These are phyloP conservation scores for Arabis alpina DNA, from an alignment of 345 rosid species.

Conservation along the genomic window DNA sequence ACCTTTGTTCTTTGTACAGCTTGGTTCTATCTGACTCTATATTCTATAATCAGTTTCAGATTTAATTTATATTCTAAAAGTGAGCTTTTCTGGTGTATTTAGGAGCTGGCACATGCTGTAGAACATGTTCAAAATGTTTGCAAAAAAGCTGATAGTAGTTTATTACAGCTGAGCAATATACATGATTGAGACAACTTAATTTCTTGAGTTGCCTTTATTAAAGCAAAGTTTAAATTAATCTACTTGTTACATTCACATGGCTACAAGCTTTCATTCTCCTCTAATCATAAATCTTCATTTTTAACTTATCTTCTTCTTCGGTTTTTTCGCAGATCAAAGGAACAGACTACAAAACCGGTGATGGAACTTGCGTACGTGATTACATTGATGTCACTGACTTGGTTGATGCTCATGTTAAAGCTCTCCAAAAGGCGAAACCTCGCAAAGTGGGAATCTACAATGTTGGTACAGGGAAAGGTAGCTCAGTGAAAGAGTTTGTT, in stretches of 20 bases:
- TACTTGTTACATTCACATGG: constrained; percentile 40
- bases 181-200: constrained; percentile 35
- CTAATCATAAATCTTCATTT: constrained; percentile 24
- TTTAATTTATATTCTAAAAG: neutral
- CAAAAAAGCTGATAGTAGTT: constrained; percentile 26
- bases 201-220: constrained; percentile 23
- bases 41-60: constrained; percentile 18
- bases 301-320: constrained; percentile 3
- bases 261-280: constrained; percentile 11
- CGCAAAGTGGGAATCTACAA: constrained; percentile 63
- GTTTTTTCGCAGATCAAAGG: constrained; percentile 52
- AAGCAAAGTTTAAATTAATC: constrained; percentile 19
- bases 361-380: constrained; percentile 65
- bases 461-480: constrained; percentile 69
- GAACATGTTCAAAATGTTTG: constrained; percentile 40
- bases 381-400: constrained; percentile 68
- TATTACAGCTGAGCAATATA: constrained; percentile 37
- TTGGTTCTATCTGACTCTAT: constrained; percentile 1
- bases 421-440: constrained; percentile 57
- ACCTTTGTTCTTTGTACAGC: constrained; percentile 27
- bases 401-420: constrained; percentile 70
- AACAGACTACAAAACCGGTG: constrained; percentile 63
- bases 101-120: constrained; percentile 39
- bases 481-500: constrained; percentile 68
- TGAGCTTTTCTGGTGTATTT: neutral